Percentiles rank a stretch among this genome's conserved stretches.
phyloP scores from a whole-genome alignment of 1,284 basidiomycete genomes.

The Cryptococcus jaspeensis region DNA sequence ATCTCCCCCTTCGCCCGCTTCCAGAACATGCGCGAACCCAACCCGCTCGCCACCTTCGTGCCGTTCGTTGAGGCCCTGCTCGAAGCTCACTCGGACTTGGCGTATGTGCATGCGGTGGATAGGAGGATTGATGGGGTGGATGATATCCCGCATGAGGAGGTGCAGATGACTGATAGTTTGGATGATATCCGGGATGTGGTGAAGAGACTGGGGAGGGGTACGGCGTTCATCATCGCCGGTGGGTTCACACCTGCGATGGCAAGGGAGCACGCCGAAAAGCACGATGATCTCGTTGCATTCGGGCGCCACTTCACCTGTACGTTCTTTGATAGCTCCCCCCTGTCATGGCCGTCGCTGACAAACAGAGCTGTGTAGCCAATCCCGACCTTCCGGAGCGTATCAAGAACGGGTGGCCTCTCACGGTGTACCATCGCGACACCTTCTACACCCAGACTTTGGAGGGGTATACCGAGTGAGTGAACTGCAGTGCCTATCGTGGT shows the following conservation, averaged over 20 bases:
- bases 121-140: slow-evolving; percentile 36
- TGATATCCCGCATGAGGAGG: too few species aligned
- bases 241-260: slow-evolving; percentile 49
- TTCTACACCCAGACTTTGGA: slow-evolving; percentile 21
- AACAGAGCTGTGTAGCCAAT: slow-evolving; percentile 35
- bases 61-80: slow-evolving; percentile 27
- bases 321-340: background rate
- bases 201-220: slow-evolving; percentile 14
- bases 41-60: slow-evolving; percentile 8
- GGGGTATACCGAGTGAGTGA: slow-evolving; percentile 28
- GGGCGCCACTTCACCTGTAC: slow-evolving; percentile 55
- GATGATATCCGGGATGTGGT: slow-evolving; percentile 23
- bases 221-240: slow-evolving; percentile 56
- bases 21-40: slow-evolving; percentile 35
- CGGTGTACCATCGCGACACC: slow-evolving; percentile 35
- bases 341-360: too few species aligned
- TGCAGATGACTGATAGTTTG: slow-evolving; percentile 19
- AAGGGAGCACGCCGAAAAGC: slow-evolving; percentile 32
- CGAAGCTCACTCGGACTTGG: slow-evolving; percentile 54
- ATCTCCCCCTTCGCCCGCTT: slow-evolving; percentile 59
- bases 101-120: slow-evolving; percentile 62
- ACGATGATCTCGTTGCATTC: slow-evolving; percentile 54
- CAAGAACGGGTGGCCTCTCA: slow-evolving; percentile 33
- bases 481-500: too few species aligned
- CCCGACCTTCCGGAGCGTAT: slow-evolving; percentile 58